Percentiles rank a stretch among this genome's conserved stretches.
Evolutionary conservation across 768 basidiomycete species (phyloP).

Genomic region (Chalciporus pseudorubinellus): DNA sequence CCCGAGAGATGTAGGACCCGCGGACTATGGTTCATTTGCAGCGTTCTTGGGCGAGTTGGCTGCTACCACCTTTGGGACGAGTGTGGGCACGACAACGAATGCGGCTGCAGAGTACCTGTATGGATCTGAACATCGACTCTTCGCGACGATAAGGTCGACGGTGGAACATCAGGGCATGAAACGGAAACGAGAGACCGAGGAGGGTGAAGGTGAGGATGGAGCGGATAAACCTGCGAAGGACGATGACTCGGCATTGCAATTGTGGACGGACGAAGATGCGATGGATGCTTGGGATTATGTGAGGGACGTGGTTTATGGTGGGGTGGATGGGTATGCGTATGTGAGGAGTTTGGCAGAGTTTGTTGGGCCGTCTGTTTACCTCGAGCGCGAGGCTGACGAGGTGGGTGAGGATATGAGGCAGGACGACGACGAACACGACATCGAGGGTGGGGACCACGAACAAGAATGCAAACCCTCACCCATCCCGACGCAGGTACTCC

Average conservation of each 20-base stretch:
- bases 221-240: conserved; percentile 1
- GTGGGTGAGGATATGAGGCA: not conserved
- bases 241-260: conserved; percentile 23
- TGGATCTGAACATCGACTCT: conserved; percentile 19
- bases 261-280: conserved; percentile 51
- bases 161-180: conserved; percentile 25
- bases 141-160: conserved; percentile 40
- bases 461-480: not conserved
- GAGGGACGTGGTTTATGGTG: conserved; percentile 75
- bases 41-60: conserved; percentile 45
- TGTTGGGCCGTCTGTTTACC: conserved; percentile 34
- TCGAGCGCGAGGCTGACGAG: not conserved
- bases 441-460: not conserved
- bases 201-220: not conserved
- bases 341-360: conserved; percentile 77
- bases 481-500: not conserved
- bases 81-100: conserved; percentile 1
- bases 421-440: not conserved
- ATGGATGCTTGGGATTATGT: conserved; percentile 64
- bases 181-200: conserved; percentile 19
- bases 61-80: conserved; percentile 26
- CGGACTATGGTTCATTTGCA: conserved; percentile 65
- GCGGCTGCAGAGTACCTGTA: conserved; percentile 9
- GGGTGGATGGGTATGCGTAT: conserved; percentile 73
- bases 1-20: conserved; percentile 50